phyloP scores from a whole-genome alignment of 768 basidiomycete genomes.

The Termitomyces sp. region DNA sequence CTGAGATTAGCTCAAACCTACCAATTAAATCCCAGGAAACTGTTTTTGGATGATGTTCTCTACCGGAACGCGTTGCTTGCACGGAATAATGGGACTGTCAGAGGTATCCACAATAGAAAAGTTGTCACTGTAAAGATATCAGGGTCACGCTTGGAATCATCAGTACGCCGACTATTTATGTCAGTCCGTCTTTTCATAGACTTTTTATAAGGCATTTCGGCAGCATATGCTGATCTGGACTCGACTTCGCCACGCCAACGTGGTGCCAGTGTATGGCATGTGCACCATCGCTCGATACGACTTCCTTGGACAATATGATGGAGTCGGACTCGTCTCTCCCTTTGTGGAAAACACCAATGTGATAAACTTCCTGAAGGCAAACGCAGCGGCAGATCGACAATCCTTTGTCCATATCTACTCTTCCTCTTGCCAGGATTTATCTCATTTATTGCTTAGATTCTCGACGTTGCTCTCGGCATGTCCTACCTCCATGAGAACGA shows the following conservation, averaged over 20 bases:
- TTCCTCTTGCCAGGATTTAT: not conserved
- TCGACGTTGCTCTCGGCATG: conserved; percentile 10
- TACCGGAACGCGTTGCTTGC: not conserved
- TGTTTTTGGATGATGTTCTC: not conserved
- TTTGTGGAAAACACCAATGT: conserved; percentile 1
- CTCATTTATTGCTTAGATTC: not conserved
- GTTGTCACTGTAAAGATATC: not conserved
- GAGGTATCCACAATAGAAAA: not conserved
- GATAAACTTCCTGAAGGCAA: not conserved
- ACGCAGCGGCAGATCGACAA: not conserved
- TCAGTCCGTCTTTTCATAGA: not conserved
- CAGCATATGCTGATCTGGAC: not conserved
- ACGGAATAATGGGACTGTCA: not conserved
- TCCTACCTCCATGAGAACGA: conserved; percentile 3
- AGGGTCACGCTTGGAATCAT: not conserved
- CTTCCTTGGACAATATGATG: not conserved
- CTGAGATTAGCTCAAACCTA: not conserved
- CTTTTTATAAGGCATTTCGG: not conserved
- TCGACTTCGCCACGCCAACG: conserved; percentile 1
- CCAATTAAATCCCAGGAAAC: not conserved
- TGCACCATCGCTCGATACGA: not conserved
- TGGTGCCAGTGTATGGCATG: not conserved
- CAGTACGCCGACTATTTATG: not conserved
- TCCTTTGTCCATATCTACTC: not conserved
- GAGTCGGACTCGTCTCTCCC: conserved; percentile 4